These are phyloP conservation scores for Cyberlindnera euphorbiiphila DNA, from an alignment of 805 yeast genomes.

Conservation along the genomic window DNA sequence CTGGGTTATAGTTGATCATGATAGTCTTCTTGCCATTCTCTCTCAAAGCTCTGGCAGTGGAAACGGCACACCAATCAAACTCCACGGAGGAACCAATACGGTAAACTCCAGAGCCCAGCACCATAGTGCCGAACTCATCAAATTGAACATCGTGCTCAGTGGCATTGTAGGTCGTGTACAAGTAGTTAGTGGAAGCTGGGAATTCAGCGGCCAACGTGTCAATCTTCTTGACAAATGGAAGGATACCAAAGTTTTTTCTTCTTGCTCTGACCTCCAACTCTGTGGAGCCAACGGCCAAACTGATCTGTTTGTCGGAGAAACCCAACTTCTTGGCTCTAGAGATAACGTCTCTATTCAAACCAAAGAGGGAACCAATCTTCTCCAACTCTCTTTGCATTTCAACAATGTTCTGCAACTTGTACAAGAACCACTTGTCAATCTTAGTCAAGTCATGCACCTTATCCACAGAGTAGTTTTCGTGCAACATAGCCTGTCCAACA, in stretches of 20 bases:
- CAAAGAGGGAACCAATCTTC: conserved; percentile 51
- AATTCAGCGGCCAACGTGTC: conserved; percentile 98
- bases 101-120: conserved; percentile 98
- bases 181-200: conserved; percentile 95
- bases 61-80: conserved; percentile 99
- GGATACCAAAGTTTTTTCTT: conserved; percentile 75
- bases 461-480: conserved; percentile 89
- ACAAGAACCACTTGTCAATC: conserved; percentile 93
- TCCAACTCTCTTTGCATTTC: conserved; percentile 81
- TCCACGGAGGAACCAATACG: conserved; percentile 98
- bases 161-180: conserved; percentile 95
- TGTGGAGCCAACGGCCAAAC: conserved; percentile 60
- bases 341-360: conserved; percentile 65
- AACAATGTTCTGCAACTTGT: conserved; percentile 91
- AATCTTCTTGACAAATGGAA: conserved; percentile 93
- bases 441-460: conserved; percentile 86
- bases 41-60: conserved; percentile 92
- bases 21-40: conserved; percentile 83
- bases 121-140: conserved; percentile 88
- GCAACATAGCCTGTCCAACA: conserved; percentile 93
- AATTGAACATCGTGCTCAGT: conserved; percentile 78
- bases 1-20: conserved; percentile 98
- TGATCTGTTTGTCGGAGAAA: conserved; percentile 93
- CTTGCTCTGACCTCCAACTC: conserved; percentile 81
- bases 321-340: conserved; percentile 87